Conservation (phyloP, 106 monocot species). For the Ottelia alismoides region DNA sequence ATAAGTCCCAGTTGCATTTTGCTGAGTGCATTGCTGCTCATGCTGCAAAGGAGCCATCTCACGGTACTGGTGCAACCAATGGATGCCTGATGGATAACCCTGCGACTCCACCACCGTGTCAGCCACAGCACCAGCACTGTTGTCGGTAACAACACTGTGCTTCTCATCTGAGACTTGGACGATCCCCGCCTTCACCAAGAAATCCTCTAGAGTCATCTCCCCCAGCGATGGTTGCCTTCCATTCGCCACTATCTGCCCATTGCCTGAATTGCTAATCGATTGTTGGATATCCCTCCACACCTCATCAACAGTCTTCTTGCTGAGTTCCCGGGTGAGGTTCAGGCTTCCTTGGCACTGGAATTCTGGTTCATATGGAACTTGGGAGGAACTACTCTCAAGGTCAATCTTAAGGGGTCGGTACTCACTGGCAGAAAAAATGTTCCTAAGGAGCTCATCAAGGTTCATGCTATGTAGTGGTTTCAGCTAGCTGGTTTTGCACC, state of each 20-base stretch:
- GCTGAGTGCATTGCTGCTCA: slow-evolving; percentile 16
- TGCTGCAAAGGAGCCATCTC: slow-evolving; percentile 15
- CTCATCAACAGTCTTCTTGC: slow-evolving; percentile 67
- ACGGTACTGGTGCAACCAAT: slow-evolving; percentile 32
- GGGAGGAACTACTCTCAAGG: neutral
- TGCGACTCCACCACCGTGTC: slow-evolving; percentile 10
- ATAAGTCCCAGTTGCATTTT: slow-evolving; percentile 27
- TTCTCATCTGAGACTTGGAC: slow-evolving; percentile 25
- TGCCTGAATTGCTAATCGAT: slow-evolving; percentile 9
- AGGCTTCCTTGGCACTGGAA: slow-evolving; percentile 48
- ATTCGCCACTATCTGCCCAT: slow-evolving; percentile 2
- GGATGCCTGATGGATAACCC: slow-evolving; percentile 10
- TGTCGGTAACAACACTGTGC: slow-evolving; percentile 3
- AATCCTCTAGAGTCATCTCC: too few species aligned
- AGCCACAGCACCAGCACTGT: slow-evolving; percentile 6
- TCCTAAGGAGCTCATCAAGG: slow-evolving; percentile 57
- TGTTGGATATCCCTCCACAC: slow-evolving; percentile 58
- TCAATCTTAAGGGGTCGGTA: slow-evolving; percentile 10
- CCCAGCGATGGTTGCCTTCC: slow-evolving; percentile 41
- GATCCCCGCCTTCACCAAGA: slow-evolving; percentile 64
- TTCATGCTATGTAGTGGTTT: slow-evolving; percentile 64
- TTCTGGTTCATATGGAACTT: slow-evolving; percentile 19
- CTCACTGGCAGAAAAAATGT: slow-evolving; percentile 22
- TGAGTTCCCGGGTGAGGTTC: slow-evolving; percentile 30
- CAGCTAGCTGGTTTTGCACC: slow-evolving; percentile 48